Conservation (phyloP, 2,329 filamentous ascomycete species). For the Venturia asperata region DNA sequence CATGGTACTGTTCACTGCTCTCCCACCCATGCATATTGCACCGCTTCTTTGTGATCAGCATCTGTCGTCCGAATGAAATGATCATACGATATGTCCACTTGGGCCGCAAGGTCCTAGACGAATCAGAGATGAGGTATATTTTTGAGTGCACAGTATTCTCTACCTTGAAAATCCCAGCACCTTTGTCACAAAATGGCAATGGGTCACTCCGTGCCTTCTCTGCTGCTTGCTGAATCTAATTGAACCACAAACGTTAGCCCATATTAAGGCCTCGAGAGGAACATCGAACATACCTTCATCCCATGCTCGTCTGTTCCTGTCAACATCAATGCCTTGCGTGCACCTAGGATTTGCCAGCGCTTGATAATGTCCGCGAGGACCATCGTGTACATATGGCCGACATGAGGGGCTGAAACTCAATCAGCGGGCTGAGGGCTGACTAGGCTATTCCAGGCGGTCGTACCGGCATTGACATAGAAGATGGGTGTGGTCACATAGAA, state of each 20-base stretch:
- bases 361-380: constrained; percentile 86
- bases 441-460: constrained; percentile 23
- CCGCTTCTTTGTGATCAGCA: constrained; percentile 69
- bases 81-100: constrained; percentile 66
- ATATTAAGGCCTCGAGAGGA: no score
- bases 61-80: constrained; percentile 93
- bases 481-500: constrained; percentile 96
- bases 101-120: constrained; percentile 56
- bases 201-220: constrained; percentile 61
- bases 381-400: constrained; percentile 92
- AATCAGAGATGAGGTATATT: constrained; percentile 19
- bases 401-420: constrained; percentile 64
- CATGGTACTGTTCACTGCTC: neutral
- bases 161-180: constrained; percentile 68
- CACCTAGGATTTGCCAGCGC: constrained; percentile 76
- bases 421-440: constrained; percentile 2
- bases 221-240: constrained; percentile 63
- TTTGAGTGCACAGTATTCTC: constrained; percentile 15
- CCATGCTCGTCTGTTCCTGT: constrained; percentile 98
- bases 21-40: constrained; percentile 76
- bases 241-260: neutral
- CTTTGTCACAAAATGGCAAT: constrained; percentile 81
- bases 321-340: constrained; percentile 63
- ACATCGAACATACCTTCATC: constrained; percentile 64
- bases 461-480: constrained; percentile 96